Conservation (phyloP, 148 eudicot species). For the Dysphania ambrosioides region DNA sequence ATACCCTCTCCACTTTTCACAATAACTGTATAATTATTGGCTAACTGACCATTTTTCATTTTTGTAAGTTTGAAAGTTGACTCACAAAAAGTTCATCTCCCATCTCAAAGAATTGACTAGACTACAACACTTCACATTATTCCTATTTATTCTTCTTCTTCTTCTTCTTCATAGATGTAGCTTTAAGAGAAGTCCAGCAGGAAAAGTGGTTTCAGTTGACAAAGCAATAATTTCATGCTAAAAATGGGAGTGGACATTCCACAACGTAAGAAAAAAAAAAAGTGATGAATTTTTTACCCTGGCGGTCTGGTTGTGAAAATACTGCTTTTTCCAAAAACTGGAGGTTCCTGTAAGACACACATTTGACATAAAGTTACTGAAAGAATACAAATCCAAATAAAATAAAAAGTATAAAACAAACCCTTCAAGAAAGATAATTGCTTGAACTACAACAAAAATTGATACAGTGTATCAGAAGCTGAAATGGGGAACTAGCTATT, state of each 20-base stretch:
- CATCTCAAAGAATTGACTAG: neutral
- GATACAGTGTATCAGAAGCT: neutral
- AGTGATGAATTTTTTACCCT: slow-evolving; percentile 47
- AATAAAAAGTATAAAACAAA: neutral
- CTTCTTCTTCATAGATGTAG: neutral
- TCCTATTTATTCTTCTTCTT: neutral
- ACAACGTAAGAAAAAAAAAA: slow-evolving; percentile 8
- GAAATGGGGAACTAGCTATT: neutral
- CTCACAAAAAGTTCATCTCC: neutral
- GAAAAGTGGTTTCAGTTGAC: slow-evolving; percentile 8
- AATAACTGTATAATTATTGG: neutral
- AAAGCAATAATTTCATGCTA: slow-evolving; percentile 2
- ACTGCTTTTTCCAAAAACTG: slow-evolving; percentile 70
- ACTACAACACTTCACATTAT: neutral
- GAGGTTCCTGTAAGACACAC: slow-evolving; percentile 51
- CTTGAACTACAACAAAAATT: neutral
- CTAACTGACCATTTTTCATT: neutral
- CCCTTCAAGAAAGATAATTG: neutral
- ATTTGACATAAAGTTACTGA: slow-evolving; percentile 19
- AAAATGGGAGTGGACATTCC: neutral
- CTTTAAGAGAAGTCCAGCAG: neutral
- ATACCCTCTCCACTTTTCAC: neutral
- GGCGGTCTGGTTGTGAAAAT: slow-evolving; percentile 55
- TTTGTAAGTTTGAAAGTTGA: neutral
- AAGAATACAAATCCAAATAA: neutral